phyloP scores from a whole-genome alignment of 163 green algal genomes.

The Chlorella variabilis region DNA sequence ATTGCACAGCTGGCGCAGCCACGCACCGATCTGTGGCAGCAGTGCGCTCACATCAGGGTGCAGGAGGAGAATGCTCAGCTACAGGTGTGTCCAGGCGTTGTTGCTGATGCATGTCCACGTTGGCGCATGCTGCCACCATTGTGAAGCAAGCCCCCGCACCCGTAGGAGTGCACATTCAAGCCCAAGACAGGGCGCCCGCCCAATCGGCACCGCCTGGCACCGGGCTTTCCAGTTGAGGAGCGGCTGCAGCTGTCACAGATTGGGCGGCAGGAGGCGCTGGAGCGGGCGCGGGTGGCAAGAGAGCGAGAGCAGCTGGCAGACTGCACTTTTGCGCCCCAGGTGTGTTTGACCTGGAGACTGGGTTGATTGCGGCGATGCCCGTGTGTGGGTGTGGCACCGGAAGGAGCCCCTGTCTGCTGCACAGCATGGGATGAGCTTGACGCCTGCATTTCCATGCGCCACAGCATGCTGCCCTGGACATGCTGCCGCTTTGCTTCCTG shows the following conservation, averaged over 20 bases:
- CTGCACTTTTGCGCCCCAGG: conserved; percentile 50
- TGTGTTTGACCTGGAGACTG: neutral
- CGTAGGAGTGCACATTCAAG: conserved; percentile 54
- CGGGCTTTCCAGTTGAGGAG: conserved; percentile 36
- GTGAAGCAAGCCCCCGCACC: neutral
- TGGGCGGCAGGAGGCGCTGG: conserved; percentile 29
- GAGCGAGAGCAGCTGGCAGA: conserved; percentile 39
- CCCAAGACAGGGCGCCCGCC: conserved; percentile 44
- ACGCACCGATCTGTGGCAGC: conserved; percentile 48
- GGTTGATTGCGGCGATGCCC: too few species aligned
- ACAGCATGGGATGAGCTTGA: too few species aligned
- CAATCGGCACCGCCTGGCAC: neutral
- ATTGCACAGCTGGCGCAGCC: conserved; percentile 40
- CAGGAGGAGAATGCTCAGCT: conserved; percentile 39
- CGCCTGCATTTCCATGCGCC: too few species aligned
- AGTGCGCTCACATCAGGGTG: conserved; percentile 29
- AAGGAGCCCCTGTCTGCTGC: too few species aligned
- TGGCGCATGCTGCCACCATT: too few species aligned
- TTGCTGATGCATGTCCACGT: too few species aligned
- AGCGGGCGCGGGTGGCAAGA: conserved; percentile 40
- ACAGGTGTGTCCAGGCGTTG: conserved; percentile 17
- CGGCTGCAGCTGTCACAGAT: conserved; percentile 39
- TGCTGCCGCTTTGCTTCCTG: too few species aligned
- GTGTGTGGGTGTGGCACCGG: too few species aligned
- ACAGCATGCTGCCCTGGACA: too few species aligned